phyloP scores from a whole-genome alignment of 176 grass and related monocot species.

The Triticum urartu region DNA sequence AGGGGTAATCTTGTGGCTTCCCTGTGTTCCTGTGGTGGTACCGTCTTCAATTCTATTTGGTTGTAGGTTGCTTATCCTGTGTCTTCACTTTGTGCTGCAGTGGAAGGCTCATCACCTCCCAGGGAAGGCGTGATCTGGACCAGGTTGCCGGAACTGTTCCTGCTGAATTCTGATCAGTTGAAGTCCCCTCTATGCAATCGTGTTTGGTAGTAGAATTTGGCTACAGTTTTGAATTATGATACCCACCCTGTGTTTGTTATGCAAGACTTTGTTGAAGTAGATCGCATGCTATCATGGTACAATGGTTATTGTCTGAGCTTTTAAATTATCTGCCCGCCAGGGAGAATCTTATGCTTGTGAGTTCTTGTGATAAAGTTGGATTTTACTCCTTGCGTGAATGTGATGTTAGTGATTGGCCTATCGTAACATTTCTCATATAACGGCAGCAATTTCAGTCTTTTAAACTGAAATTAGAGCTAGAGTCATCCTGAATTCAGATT shows the following conservation, averaged over 20 bases:
- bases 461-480: no score
- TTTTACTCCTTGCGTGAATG: neutral
- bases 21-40: neutral
- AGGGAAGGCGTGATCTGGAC: constrained; percentile 79
- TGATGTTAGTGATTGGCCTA: neutral
- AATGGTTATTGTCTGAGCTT: constrained; percentile 18
- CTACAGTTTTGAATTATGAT: constrained; percentile 25
- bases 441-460: no score
- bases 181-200: neutral
- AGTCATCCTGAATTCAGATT: no score
- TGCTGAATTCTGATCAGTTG: constrained; percentile 33
- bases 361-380: neutral
- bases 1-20: constrained; percentile 48
- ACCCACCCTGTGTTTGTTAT: constrained; percentile 6
- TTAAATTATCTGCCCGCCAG: neutral
- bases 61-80: neutral
- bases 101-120: constrained; percentile 68
- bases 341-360: neutral
- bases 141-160: constrained; percentile 61
- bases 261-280: neutral
- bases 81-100: constrained; percentile 13
- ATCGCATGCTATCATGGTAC: neutral
- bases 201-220: constrained; percentile 21
- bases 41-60: neutral
- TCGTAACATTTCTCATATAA: no score